phyloP scores from a whole-genome alignment of 2,329 filamentous ascomycete genomes.

The Westerdykella aurantiaca region DNA sequence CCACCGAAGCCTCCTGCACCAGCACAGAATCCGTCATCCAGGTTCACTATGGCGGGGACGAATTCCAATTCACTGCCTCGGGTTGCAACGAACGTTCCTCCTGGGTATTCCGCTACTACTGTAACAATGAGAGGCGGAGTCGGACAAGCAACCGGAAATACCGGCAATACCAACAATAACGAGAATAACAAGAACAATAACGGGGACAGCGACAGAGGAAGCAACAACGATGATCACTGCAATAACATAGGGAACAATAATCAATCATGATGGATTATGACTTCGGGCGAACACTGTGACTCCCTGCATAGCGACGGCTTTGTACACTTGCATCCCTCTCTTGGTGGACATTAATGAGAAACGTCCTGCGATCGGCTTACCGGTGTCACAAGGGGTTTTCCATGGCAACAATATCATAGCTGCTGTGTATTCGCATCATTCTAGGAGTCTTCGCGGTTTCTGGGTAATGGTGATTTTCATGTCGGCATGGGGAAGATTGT shows the following conservation, averaged over 20 bases:
- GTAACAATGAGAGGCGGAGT: conserved; percentile 8
- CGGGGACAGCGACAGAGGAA: too few species aligned
- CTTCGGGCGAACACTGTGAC: conserved; percentile 7
- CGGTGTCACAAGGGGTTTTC: too few species aligned
- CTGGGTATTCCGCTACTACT: conserved; percentile 11
- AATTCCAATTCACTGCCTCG: conserved; percentile 15
- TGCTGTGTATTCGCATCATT: too few species aligned
- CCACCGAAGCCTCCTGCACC: conserved; percentile 52
- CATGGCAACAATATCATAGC: too few species aligned
- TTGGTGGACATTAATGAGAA: background rate
- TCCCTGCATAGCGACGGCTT: conserved; percentile 26
- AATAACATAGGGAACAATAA: conserved; percentile 5
- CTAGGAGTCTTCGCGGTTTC: too few species aligned
- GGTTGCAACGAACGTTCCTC: conserved; percentile 13
- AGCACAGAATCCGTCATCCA: conserved; percentile 24
- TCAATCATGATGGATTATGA: conserved; percentile 18
- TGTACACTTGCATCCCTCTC: conserved; percentile 10
- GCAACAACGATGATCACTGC: too few species aligned
- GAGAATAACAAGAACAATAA: too few species aligned
- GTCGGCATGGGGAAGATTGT: too few species aligned
- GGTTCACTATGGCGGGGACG: conserved; percentile 19
- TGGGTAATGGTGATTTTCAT: too few species aligned
- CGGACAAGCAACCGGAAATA: background rate
- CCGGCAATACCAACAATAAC: too few species aligned
- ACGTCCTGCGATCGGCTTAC: too few species aligned